Conservation (phyloP, 129 eudicot genomes). For the Lactuca saligna region DNA sequence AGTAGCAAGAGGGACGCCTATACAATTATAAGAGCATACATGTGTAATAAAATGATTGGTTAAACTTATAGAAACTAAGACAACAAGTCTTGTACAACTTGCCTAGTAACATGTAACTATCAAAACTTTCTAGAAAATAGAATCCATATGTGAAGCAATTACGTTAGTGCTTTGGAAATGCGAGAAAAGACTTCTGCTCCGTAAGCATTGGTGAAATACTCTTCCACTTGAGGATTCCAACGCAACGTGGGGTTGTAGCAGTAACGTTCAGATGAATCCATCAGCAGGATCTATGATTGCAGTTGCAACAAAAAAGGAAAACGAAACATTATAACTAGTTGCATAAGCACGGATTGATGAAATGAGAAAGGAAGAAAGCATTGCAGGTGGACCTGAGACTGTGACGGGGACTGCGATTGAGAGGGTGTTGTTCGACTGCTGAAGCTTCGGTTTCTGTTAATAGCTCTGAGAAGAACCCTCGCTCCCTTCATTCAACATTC, state of each 20-base stretch:
- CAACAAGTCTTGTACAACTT: conserved; percentile 1
- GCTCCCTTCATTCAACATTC: conserved; percentile 31
- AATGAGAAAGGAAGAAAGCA: background rate
- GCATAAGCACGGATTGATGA: conserved; percentile 8
- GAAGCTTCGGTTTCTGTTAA: conserved; percentile 23
- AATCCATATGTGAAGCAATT: conserved; percentile 1
- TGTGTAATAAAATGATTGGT: background rate
- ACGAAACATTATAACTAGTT: background rate
- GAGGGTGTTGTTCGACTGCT: conserved; percentile 17
- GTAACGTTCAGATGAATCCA: conserved; percentile 72
- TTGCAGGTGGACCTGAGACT: conserved; percentile 28
- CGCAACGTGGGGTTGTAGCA: conserved; percentile 64
- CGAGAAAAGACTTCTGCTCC: conserved; percentile 74
- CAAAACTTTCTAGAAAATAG: background rate
- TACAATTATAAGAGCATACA: conserved; percentile 30
- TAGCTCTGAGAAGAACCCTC: conserved; percentile 29
- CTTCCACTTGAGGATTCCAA: conserved; percentile 88
- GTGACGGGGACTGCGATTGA: background rate
- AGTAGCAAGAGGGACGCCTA: conserved; percentile 89
- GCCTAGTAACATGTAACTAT: background rate
- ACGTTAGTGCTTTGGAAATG: conserved; percentile 90
- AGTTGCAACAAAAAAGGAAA: background rate
- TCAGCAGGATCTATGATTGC: conserved; percentile 25
- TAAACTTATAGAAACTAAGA: conserved; percentile 5
- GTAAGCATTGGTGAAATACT: conserved; percentile 74